phyloP scores from a whole-genome alignment of 352 stramenopile genomes.

The Hyaloperonospora arabidopsidis region DNA sequence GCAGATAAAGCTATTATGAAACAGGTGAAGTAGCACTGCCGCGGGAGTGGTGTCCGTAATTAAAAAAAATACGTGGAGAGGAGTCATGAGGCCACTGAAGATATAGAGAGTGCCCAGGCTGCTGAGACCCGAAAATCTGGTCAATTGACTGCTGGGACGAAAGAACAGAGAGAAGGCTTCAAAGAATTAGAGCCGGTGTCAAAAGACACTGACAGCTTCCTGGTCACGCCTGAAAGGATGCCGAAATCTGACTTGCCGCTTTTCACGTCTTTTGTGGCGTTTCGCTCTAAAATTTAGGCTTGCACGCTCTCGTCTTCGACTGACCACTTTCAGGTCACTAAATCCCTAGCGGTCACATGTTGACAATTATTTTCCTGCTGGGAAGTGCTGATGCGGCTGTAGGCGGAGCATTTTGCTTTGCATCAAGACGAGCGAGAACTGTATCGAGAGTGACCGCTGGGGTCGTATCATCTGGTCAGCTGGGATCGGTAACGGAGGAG shows the following conservation, averaged over 20 bases:
- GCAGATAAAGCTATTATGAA: constrained; percentile 89
- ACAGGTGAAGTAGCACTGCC: constrained; percentile 89
- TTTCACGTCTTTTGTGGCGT: constrained; percentile 87
- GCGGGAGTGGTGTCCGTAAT: constrained; percentile 96
- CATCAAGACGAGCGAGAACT: too few relatives aligned
- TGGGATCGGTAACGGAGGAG: too few relatives aligned
- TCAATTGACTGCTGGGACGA: constrained; percentile 21
- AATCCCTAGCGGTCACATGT: constrained; percentile 90
- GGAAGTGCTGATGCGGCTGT: too few relatives aligned
- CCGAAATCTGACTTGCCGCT: constrained; percentile 96
- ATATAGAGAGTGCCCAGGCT: constrained; percentile 43
- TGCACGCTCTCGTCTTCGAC: not conserved
- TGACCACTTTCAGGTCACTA: constrained; percentile 6
- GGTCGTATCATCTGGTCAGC: too few relatives aligned
- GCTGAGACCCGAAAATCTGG: constrained; percentile 32
- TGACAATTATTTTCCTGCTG: constrained; percentile 87
- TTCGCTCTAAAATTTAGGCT: not conserved
- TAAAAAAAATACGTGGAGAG: constrained; percentile 98
- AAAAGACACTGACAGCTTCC: constrained; percentile 64
- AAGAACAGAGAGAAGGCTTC: too few relatives aligned
- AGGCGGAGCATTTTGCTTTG: too few relatives aligned
- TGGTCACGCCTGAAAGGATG: constrained; percentile 91
- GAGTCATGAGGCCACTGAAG: constrained; percentile 94
- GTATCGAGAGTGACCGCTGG: too few relatives aligned
- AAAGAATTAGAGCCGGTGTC: constrained; percentile 10